Conservation (phyloP, 768 basidiomycete genomes). For the Butyriboletus loyo region DNA sequence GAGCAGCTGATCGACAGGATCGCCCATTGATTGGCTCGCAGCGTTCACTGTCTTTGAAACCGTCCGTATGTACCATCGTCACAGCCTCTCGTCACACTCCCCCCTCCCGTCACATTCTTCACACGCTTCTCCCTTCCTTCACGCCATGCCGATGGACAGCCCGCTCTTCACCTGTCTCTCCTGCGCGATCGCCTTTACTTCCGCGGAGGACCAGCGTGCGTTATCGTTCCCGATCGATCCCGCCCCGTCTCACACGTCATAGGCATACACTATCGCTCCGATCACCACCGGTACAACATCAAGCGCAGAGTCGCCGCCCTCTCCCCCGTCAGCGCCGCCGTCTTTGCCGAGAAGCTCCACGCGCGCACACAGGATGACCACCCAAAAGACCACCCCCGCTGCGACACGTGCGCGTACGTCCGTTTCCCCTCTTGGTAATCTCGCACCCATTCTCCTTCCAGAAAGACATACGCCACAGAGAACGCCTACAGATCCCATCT, state of each 20-base stretch:
- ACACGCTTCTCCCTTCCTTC: neutral
- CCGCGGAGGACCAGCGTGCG: constrained; percentile 81
- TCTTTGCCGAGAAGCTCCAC: constrained; percentile 87
- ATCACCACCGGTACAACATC: constrained; percentile 98
- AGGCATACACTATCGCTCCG: constrained; percentile 89
- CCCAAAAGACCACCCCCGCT: constrained; percentile 57
- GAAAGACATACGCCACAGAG: constrained; percentile 86
- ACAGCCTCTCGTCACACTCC: constrained; percentile 4
- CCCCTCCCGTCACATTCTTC: constrained; percentile 1
- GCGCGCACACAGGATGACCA: constrained; percentile 70
- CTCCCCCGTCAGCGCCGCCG: constrained; percentile 70
- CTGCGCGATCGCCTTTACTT: constrained; percentile 83
- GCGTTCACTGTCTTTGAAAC: constrained; percentile 28
- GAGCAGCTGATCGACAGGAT: constrained; percentile 63
- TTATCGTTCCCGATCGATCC: neutral
- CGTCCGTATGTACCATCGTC: constrained; percentile 10
- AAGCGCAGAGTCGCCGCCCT: constrained; percentile 91
- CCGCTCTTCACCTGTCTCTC: constrained; percentile 72
- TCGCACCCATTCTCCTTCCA: constrained; percentile 29
- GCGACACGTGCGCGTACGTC: constrained; percentile 83
- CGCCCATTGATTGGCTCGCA: constrained; percentile 51
- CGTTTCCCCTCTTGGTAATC: neutral
- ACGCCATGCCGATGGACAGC: neutral
- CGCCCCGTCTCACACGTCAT: constrained; percentile 3
- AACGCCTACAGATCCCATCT: constrained; percentile 89